Evolutionary conservation across 805 yeast genomes (phyloP).

Genomic region (Spathaspora gorwiae): DNA sequence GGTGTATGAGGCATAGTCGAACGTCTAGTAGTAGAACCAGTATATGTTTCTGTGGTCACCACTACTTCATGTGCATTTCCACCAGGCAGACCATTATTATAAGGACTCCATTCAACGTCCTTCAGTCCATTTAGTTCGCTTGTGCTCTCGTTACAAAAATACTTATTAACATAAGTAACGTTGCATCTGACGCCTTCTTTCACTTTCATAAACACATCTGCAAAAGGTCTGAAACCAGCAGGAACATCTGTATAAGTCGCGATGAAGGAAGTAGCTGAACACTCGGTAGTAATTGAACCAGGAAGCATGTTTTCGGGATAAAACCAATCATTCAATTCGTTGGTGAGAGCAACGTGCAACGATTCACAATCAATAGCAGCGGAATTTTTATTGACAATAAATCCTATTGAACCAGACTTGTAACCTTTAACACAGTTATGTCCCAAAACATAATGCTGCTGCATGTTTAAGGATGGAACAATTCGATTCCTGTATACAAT

Average conservation of each 20-base stretch:
- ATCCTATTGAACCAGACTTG: conserved; percentile 18
- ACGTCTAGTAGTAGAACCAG: conserved; percentile 14
- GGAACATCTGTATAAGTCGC: conserved; percentile 16
- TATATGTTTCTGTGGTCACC: conserved; percentile 16
- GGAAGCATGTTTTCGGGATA: conserved; percentile 9
- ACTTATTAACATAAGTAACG: conserved; percentile 6
- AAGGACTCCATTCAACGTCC: conserved; percentile 10
- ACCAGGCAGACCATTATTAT: conserved; percentile 6
- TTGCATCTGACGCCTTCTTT: not conserved
- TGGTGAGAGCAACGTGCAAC: conserved; percentile 12
- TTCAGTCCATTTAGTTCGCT: conserved; percentile 10
- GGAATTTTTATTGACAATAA: not conserved
- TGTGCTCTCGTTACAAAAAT: conserved; percentile 6
- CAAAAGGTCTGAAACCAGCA: conserved; percentile 19
- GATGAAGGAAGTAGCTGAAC: conserved; percentile 5
- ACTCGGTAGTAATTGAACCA: conserved; percentile 5
- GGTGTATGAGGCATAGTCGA: conserved; percentile 16
- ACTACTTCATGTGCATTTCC: conserved; percentile 11
- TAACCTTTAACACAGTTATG: conserved; percentile 18
- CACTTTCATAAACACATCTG: conserved; percentile 6
- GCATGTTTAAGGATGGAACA: conserved; percentile 11
- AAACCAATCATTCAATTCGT: conserved; percentile 15
- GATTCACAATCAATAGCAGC: conserved; percentile 14
- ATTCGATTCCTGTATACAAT: conserved; percentile 2
- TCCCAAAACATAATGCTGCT: conserved; percentile 11